Percentiles rank a stretch among this genome's conserved stretches.
These are phyloP conservation scores for Colletotrichum higginsianum DNA, from an alignment of 2,329 filamentous ascomycete species.

Conservation along the genomic window DNA sequence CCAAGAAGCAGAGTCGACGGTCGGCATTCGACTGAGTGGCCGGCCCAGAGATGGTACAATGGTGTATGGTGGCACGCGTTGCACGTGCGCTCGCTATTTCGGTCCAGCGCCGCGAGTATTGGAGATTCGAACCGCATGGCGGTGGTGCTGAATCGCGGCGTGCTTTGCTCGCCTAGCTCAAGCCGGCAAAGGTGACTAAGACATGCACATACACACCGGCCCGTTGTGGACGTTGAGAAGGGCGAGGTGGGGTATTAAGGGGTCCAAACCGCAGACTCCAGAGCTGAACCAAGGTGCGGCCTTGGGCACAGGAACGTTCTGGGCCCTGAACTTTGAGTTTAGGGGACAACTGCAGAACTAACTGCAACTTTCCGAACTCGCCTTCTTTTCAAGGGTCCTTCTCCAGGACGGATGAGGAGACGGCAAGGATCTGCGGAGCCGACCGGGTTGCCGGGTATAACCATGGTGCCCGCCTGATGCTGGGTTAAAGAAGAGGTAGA, in stretches of 20 bases:
- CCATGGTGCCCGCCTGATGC: neutral
- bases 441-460: neutral
- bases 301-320: neutral
- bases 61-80: neutral
- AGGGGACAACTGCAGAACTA: neutral
- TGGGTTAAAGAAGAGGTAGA: neutral
- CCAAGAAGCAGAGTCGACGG: conserved; percentile 61
- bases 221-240: conserved; percentile 12
- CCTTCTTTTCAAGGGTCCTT: neutral
- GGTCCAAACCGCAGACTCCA: conserved; percentile 1
- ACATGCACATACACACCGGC: conserved; percentile 16
- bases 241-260: conserved; percentile 6
- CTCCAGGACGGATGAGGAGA: neutral
- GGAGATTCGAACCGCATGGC: neutral
- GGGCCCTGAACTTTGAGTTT: conserved; percentile 29
- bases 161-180: neutral
- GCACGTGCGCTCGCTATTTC: neutral
- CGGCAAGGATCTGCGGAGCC: neutral
- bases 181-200: conserved; percentile 15
- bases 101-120: neutral
- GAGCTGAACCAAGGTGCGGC: conserved; percentile 4
- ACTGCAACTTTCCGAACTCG: neutral
- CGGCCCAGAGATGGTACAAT: neutral
- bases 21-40: conserved; percentile 23
- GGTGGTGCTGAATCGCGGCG: conserved; percentile 9